Evolutionary conservation across 1,284 basidiomycete species (phyloP), one percentile per base, ranked within the genome.

Genomic region (Sanghuangporus baumii): DNA sequence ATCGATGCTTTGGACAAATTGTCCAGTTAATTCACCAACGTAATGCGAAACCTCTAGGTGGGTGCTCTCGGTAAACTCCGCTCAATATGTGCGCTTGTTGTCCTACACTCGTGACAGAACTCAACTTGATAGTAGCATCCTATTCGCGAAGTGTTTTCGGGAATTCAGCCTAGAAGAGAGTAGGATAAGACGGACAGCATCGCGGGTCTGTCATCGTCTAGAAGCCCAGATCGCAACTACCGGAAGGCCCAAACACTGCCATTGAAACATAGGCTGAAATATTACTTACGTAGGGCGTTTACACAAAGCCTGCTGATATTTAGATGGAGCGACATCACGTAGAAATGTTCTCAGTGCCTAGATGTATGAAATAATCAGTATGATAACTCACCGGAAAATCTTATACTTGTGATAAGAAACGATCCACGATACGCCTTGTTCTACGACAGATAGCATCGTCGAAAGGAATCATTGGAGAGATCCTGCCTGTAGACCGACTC

Each of bases 231-330:
- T 62, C n/a, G 56, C 61, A 47, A 62, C 61, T 62, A 52, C 6
- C 40, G 50, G 41, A 4, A 8, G 11, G 36, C 12, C 41, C 36
- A 57, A 20, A 36, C 36, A 31, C 26, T 31, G 41, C 3, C 0
- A 7, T 12, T 43, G n/a, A 47, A 6, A 34, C 16, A 37, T 20
- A 26, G 41, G 4, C 41, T 23, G 40, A 23, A 34, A 9, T 20
- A 9, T 16, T 3, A 64, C 63, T 48, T n/a, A 64, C 63, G 59
- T 55, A 64, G 59, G 6, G 63, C 61, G 47, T 61, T 64, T 8
- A 64, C 63, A 31, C 61, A 54, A 8, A 64, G 40, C 41, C 61
- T 64, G 55, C 59, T 64, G 47, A 64, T n/a, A 34, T 54, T 61
- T 43, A 64, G 38, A 48, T 61, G 63, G 46, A 51, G 57, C n/a